Evolutionary conservation across 306 rosid species (phyloP), one percentile per base, ranked within the genome.

Genomic region (Gillenia trifoliata): DNA sequence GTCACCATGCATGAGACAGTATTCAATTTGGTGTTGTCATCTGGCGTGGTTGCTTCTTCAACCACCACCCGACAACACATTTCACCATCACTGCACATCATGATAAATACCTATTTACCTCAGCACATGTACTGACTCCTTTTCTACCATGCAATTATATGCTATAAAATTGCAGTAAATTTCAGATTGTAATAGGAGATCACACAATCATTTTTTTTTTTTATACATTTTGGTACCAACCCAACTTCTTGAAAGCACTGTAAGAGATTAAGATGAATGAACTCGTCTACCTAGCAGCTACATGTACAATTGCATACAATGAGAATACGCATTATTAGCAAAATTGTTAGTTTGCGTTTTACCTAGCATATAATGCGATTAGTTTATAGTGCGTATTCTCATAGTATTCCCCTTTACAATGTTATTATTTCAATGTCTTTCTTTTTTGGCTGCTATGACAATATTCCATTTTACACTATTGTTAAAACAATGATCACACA

Each of bases 1-100:
- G 91, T 81, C 89, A 81, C 63, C 62, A 76, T 68, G 82, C 71
- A 84, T 74, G 68, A 75, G 87, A 85, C 89, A 84, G 41, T 29
- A 22, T 33, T 71, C 64, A 71, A 15, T 52, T 29, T 20, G 52
- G 52, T 17, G 41, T 30, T 65, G 80, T 22, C 75, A 68, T 74
- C 72, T 77, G 88, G 31, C 81, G 30, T 25, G 65, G 5, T 54
- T 79, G 47, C 33, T 5, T 55, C 75, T 52, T 74, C 30, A 47
- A 74, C 77, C 75, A 74, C 77, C 75, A 30, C 56, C 63, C 20
- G 72, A 77, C 79, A 62, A 40, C 29, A 40, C 75, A 31, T 40
- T 23, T 73, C 61, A 68, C 40, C 36, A 25, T 75, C 77, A 47
- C 73, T 72, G 29, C 56, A 16, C 20, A 40, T 28, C 22, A 1